Evolutionary conservation across 1,139 yeast genomes (phyloP), one percentile per base, ranked within the genome.

Genomic region (Suhomyces terraborum): DNA sequence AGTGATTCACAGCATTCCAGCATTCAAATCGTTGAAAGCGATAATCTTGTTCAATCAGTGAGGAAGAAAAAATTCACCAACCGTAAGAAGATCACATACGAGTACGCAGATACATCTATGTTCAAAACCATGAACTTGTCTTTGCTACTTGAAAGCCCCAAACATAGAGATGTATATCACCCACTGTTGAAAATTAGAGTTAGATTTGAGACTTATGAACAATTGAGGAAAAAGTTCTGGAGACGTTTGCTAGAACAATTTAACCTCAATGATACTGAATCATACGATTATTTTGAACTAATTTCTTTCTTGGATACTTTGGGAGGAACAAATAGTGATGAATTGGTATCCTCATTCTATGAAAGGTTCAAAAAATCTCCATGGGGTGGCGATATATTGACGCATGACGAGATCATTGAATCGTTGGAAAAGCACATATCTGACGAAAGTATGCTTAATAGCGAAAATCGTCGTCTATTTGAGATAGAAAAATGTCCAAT

Each of bases 401-500:
- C 79, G 0, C 64, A 73, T 38, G 75, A 73, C 5, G 87, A 88
- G 52, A 73, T 84, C 3, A 72, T 82, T 10, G 77, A 77, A 8
- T 77, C 81, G 38, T 70, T 88, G 41, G 75, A 75, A 39, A 49
- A 50, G 1, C 67, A 68, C 41, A 55, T 70, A 1, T 25, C 34
- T 4, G 35, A 40, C 5, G 53, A 13, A 74, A 35, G 23, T 9
- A n/a, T n/a, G 7, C 22, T 22, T 8, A 16, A 24, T 20, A 10
- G 68, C 30, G 33, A 38, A 2, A 24, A 21, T 7, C 19, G 32
- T 8, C 69, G 76, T 32, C 64, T 82, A 31, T 73, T 86, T 54
- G 77, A 75, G 44, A 65, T 87, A 49, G 82, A 80, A 47, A 67
- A 72, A 31, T 89, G 97, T 55, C 97, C 97, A 0, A 72, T 85